Conservation (phyloP, 371 early-diverging fungal genomes). For the Quaeritorhiza haematococci region DNA sequence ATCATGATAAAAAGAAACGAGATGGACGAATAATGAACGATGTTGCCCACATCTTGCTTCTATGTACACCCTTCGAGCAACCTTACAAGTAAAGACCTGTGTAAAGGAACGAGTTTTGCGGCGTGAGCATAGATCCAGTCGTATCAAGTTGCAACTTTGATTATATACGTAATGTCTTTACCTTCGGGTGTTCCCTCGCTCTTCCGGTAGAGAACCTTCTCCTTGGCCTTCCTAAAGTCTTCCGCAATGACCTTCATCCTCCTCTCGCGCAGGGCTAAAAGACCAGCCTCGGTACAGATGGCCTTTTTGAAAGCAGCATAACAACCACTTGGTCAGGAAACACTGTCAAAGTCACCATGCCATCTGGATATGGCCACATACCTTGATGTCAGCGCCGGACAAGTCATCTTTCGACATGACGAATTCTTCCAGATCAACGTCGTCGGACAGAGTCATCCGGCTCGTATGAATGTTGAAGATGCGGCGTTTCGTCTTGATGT, state of each 20-base stretch:
- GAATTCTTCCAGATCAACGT: conserved; percentile 98
- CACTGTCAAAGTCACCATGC: background rate
- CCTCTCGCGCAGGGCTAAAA: conserved; percentile 98
- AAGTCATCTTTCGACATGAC: conserved; percentile 98
- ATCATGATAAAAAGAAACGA: too few relatives aligned
- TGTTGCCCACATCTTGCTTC: too few relatives aligned
- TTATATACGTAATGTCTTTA: background rate
- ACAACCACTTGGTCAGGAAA: too few relatives aligned
- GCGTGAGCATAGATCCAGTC: too few relatives aligned
- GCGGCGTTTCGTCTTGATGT: conserved; percentile 96
- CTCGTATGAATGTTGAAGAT: conserved; percentile 99
- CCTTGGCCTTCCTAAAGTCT: conserved; percentile 98
- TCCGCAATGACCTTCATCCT: conserved; percentile 98
- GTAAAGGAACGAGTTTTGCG: too few relatives aligned
- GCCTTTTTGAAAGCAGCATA: conserved; percentile 62
- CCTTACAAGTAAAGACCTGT: too few relatives aligned
- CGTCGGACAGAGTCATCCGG: conserved; percentile 95
- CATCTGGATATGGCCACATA: conserved; percentile 14
- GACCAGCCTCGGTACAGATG: conserved; percentile 99
- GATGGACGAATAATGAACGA: too few relatives aligned
- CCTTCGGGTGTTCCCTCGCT: conserved; percentile 98
- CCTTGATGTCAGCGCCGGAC: conserved; percentile 99
- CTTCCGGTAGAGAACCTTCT: conserved; percentile 98
- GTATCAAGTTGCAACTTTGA: too few relatives aligned
- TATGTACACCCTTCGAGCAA: too few relatives aligned